Evolutionary conservation across 306 rosid genomes (phyloP).

Genomic region (Malus asiatica): DNA sequence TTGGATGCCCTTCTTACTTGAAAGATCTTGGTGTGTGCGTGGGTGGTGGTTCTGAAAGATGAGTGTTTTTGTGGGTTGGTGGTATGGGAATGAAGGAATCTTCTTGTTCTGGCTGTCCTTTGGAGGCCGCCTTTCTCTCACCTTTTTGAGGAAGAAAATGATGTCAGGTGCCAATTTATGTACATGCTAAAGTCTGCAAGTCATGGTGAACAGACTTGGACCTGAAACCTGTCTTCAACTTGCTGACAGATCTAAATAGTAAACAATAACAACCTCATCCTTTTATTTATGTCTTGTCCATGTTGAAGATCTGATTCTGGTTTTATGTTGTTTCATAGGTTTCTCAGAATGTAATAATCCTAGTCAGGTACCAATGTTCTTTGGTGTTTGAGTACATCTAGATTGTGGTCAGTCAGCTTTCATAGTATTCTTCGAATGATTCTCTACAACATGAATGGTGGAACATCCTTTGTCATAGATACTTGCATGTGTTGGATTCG

Average conservation of each 20-base stretch:
- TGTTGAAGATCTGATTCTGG: slow-evolving; percentile 13
- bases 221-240: not conserved
- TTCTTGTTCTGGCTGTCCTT: slow-evolving; percentile 40
- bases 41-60: slow-evolving; percentile 43
- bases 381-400: slow-evolving; percentile 5
- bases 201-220: slow-evolving; percentile 22
- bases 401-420: not conserved
- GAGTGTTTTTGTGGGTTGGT: slow-evolving; percentile 33
- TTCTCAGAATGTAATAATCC: slow-evolving; percentile 8
- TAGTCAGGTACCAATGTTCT: slow-evolving; percentile 13
- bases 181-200: slow-evolving; percentile 25
- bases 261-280: not conserved
- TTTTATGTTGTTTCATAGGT: slow-evolving; percentile 17
- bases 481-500: not conserved
- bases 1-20: slow-evolving; percentile 38
- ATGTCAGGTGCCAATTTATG: slow-evolving; percentile 25
- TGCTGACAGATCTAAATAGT: not conserved
- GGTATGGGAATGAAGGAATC: slow-evolving; percentile 58
- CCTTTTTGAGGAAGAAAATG: slow-evolving; percentile 23
- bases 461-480: not conserved
- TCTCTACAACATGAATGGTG: slow-evolving; percentile 4
- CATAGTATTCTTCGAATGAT: slow-evolving; percentile 3
- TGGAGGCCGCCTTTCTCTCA: slow-evolving; percentile 17
- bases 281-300: not conserved
- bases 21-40: slow-evolving; percentile 23